Conservation (phyloP, 495 filamentous ascomycete genomes). For the Staphylotrichum longicolle region DNA sequence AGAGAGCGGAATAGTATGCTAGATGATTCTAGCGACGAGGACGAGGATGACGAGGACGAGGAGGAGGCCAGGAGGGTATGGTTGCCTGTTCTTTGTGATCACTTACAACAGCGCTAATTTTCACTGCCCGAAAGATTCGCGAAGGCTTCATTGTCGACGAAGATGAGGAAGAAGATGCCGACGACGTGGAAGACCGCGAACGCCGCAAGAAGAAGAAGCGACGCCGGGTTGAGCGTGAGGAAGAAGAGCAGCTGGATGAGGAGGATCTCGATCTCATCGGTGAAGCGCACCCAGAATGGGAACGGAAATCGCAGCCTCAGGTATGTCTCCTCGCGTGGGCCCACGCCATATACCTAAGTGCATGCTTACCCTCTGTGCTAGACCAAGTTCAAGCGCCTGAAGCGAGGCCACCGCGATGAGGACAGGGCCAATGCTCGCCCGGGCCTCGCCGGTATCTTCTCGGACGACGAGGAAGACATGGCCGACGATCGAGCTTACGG, state of each 20-base stretch:
- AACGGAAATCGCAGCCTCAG: conserved; percentile 60
- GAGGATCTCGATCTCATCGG: conserved; percentile 96
- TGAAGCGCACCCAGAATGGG: conserved; percentile 66
- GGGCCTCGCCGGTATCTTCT: conserved; percentile 86
- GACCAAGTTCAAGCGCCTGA: conserved; percentile 92
- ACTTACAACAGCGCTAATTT: neutral
- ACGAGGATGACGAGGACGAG: conserved; percentile 94
- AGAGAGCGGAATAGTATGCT: conserved; percentile 39
- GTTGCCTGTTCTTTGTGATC: neutral
- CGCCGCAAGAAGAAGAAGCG: conserved; percentile 65
- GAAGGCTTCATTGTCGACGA: conserved; percentile 97
- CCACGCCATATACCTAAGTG: neutral
- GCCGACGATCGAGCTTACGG: conserved; percentile 58
- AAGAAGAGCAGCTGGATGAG: conserved; percentile 87
- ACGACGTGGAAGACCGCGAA: conserved; percentile 61
- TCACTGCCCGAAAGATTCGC: conserved; percentile 58
- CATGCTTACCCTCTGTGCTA: conserved; percentile 42
- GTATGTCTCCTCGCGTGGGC: conserved; percentile 41
- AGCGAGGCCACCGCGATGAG: conserved; percentile 80
- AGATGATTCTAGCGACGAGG: conserved; percentile 90
- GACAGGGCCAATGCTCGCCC: conserved; percentile 59
- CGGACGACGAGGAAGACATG: conserved; percentile 82
- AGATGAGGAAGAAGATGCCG: conserved; percentile 73
- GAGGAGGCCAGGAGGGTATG: conserved; percentile 62
- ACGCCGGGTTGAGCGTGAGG: conserved; percentile 70